Percentiles rank a stretch among this genome's conserved stretches.
Evolutionary conservation across 2,329 filamentous ascomycete species (phyloP).

Genomic region (Cercospora zeina): DNA sequence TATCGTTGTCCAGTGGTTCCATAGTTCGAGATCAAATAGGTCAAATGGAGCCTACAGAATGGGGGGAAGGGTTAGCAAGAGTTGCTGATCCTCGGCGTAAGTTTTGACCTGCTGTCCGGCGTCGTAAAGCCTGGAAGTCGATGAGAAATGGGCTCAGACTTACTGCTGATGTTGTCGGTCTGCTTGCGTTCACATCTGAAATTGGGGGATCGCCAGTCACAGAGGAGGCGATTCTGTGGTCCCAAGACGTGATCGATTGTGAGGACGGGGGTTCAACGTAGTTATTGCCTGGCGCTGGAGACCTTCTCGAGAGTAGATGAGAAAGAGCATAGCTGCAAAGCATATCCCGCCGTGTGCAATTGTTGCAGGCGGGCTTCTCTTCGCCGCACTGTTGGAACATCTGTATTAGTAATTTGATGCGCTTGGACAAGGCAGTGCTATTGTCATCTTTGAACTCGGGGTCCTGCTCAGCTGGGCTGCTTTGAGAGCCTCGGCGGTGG

Average conservation of each 20-base stretch:
- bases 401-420: slow-evolving; percentile 15
- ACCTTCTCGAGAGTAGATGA: neutral
- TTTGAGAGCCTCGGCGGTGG: neutral
- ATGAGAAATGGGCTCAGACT: neutral
- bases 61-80: neutral
- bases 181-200: neutral
- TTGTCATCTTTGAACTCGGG: neutral
- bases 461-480: neutral
- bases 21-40: slow-evolving; percentile 28
- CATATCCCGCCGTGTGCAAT: slow-evolving; percentile 25
- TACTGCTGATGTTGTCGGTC: neutral
- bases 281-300: slow-evolving; percentile 2
- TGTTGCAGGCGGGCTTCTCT: slow-evolving; percentile 25
- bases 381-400: slow-evolving; percentile 29
- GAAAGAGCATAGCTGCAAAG: slow-evolving; percentile 21
- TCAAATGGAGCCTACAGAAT: slow-evolving; percentile 15
- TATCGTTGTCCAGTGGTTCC: slow-evolving; percentile 25
- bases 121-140: neutral
- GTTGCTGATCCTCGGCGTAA: neutral
- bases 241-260: slow-evolving; percentile 6
- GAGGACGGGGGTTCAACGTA: neutral
- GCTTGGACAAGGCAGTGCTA: neutral
- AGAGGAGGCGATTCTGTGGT: slow-evolving; percentile 4
- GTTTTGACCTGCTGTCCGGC: neutral
- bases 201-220: neutral